Evolutionary conservation across 148 eudicot species (phyloP).

Genomic region (Rhododendron henanense): DNA sequence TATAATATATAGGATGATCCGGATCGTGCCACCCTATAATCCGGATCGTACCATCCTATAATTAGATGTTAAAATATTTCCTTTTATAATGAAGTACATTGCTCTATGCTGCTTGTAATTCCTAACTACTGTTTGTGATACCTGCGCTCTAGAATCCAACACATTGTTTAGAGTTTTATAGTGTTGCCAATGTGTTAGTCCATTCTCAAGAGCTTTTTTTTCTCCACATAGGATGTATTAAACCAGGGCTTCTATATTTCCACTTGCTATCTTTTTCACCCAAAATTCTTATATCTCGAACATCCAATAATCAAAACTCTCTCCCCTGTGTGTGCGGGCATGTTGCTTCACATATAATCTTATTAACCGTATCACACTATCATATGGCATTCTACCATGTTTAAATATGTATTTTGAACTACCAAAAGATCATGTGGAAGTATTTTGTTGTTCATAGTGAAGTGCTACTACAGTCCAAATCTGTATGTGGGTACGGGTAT

Average conservation of each 20-base stretch:
- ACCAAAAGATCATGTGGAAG: background rate
- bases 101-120: background rate
- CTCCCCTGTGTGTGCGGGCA: background rate
- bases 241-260: background rate
- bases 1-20: background rate
- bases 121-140: background rate
- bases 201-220: background rate
- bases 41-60: background rate
- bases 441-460: background rate
- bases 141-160: background rate
- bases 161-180: background rate
- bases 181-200: background rate
- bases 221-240: background rate
- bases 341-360: background rate
- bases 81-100: background rate
- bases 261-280: background rate
- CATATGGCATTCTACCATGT: background rate
- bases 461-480: background rate
- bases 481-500: background rate
- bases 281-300: background rate
- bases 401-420: background rate
- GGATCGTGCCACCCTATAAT: background rate
- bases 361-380: background rate
- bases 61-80: background rate
- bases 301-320: background rate